Evolutionary conservation across 768 basidiomycete species (phyloP).

Genomic region (Pleurotus giganteus): DNA sequence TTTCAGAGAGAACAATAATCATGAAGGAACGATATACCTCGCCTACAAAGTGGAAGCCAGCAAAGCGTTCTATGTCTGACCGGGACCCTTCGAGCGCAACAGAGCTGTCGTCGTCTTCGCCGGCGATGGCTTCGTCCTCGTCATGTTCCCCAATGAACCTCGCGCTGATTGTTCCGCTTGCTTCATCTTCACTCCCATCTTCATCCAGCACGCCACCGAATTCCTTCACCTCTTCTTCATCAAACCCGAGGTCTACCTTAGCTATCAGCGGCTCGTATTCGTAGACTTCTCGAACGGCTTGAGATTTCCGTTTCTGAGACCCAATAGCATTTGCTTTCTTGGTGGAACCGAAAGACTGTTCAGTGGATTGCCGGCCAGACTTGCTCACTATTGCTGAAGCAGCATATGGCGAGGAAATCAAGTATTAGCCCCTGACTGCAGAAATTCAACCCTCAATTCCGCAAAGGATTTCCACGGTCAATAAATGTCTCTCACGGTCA

Average conservation of each 20-base stretch:
- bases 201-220: not conserved
- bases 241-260: slow-evolving; percentile 1
- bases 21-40: slow-evolving; percentile 32
- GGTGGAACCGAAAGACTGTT: not conserved
- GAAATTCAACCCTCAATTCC: too few species aligned
- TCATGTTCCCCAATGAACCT: slow-evolving; percentile 51
- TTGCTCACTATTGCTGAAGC: too few species aligned
- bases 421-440: too few species aligned
- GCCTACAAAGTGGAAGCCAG: slow-evolving; percentile 50
- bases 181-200: not conserved
- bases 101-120: slow-evolving; percentile 81
- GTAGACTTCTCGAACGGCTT: not conserved
- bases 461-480: too few species aligned
- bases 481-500: too few species aligned
- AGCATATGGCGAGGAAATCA: too few species aligned
- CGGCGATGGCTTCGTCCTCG: slow-evolving; percentile 54
- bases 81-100: slow-evolving; percentile 79
- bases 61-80: slow-evolving; percentile 80
- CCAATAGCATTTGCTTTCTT: slow-evolving; percentile 5
- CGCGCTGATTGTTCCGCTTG: slow-evolving; percentile 24
- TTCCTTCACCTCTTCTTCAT: not conserved
- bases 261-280: slow-evolving; percentile 2
- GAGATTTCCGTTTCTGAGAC: not conserved
- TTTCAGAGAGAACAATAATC: slow-evolving; percentile 9
- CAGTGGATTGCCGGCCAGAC: not conserved